phyloP scores from a whole-genome alignment of 768 basidiomycete species.

The Suillus occidentalis region DNA sequence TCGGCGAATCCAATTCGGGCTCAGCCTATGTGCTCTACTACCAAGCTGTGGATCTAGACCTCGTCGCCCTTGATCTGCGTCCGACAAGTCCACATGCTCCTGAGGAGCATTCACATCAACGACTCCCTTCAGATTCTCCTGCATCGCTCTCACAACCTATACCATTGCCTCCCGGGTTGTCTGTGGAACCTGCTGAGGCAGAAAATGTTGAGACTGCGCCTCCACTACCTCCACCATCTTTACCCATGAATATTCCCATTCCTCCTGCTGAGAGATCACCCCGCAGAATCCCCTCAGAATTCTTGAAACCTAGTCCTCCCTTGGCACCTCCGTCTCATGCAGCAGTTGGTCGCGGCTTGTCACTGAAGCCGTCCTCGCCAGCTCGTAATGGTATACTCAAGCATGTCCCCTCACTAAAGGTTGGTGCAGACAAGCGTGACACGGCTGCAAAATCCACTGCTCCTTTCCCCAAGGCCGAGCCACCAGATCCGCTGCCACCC shows the following conservation, averaged over 20 bases:
- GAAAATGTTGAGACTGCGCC: conserved; percentile 14
- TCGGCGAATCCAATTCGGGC: conserved; percentile 85
- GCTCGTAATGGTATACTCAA: conserved; percentile 23
- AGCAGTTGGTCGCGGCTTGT: conserved; percentile 14
- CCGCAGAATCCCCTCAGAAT: conserved; percentile 21
- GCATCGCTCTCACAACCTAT: conserved; percentile 20
- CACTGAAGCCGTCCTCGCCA: conserved; percentile 23
- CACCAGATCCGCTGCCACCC: conserved; percentile 23
- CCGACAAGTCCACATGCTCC: conserved; percentile 24
- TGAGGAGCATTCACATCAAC: conserved; percentile 14
- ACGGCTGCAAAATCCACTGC: conserved; percentile 16
- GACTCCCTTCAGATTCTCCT: conserved; percentile 27
- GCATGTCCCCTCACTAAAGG: conserved; percentile 24
- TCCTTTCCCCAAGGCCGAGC: conserved; percentile 20
- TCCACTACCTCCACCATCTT: conserved; percentile 22
- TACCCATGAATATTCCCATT: conserved; percentile 18
- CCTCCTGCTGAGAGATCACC: conserved; percentile 20
- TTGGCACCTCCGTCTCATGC: conserved; percentile 7
- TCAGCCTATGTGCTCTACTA: conserved; percentile 98
- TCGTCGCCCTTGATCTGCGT: conserved; percentile 66
- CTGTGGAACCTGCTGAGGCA: conserved; percentile 23
- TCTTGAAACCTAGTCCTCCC: conserved; percentile 20
- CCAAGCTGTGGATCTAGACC: conserved; percentile 87
- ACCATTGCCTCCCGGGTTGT: conserved; percentile 39
- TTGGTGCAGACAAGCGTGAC: conserved; percentile 21